Base-by-base conservation (phyloP, 805 yeast species). In the Saturnispora hagleri region DNA sequence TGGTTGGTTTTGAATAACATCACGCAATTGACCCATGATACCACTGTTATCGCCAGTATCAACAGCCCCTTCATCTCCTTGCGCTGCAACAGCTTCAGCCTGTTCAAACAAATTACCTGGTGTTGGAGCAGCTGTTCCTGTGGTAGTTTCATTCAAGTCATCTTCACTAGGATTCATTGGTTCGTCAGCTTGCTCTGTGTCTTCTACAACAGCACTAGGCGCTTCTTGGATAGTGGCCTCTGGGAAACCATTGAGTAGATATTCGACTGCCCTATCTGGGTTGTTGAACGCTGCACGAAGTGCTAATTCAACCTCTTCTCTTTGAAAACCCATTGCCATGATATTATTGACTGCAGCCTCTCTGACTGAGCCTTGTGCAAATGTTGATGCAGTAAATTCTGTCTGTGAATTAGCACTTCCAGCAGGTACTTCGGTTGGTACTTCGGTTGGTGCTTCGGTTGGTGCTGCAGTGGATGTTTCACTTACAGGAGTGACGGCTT, bases 181-280 rank as follows among this genome's bases (percentile, higher is more conserved):
- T 31, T 53, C 60, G 15, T 60, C 63, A 22, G 59, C 58, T 17
- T 64, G 48, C 9, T 65, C 47, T 4, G 53, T 62, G n/a, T 58
- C 34, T 27, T 35, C 51, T 9, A 20, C 38, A 17, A 20, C 36
- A 13, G 58, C 54, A 8, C 59, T 49, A 17, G 49, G 50, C 13
- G 44, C 51, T 15, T 48, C 53, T 7, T 53, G 50, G 34, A 15
- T 12, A n/a, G 58, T 52, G 33, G 56, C 53, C 12, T 64, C 50
- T 58, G 26, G 63, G 43, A 91, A 79, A 3, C 97, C 98, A 46
- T 90, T 88, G 57, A 93, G 72, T 48, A 93, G 74, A 66, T 91
- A 90, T 66, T 93, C 99, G 13, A 93, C 98, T 0, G 99, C 99
- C 62, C 99, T 82, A 66, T 91, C 98, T 20, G 99, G 98, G 69